phyloP scores from a whole-genome alignment of 805 yeast genomes.

The Nakazawaea wickerhamii region DNA sequence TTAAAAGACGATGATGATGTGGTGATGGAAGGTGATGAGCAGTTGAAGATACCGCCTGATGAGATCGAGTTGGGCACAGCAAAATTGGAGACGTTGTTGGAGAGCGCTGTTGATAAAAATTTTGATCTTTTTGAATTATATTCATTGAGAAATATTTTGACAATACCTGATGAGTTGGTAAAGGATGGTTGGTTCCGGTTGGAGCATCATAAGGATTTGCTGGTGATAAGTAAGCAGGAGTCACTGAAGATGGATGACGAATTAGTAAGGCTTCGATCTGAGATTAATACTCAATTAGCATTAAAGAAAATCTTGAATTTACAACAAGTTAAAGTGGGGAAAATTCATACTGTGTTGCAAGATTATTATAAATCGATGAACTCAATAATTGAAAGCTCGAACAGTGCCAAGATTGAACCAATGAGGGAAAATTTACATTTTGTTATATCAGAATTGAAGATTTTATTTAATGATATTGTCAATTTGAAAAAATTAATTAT shows the following conservation, averaged over 20 bases:
- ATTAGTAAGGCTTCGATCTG: slow-evolving; percentile 26
- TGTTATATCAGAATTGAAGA: slow-evolving; percentile 20
- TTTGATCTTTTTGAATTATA: slow-evolving; percentile 86
- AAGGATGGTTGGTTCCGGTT: slow-evolving; percentile 63
- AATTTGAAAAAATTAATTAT: slow-evolving; percentile 1
- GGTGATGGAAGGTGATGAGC: slow-evolving; percentile 22
- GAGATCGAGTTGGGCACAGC: slow-evolving; percentile 79
- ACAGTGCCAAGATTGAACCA: slow-evolving; percentile 19
- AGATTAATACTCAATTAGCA: slow-evolving; percentile 38
- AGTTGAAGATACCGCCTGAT: slow-evolving; percentile 21
- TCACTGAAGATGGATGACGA: slow-evolving; percentile 19
- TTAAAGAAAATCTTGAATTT: slow-evolving; percentile 35
- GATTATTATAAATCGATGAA: not conserved
- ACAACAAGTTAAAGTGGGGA: slow-evolving; percentile 34
- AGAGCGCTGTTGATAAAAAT: slow-evolving; percentile 68
- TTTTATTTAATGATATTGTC: slow-evolving; percentile 14
- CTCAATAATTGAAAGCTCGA: slow-evolving; percentile 7
- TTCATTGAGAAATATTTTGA: slow-evolving; percentile 68
- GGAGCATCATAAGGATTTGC: slow-evolving; percentile 60
- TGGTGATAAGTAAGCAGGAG: slow-evolving; percentile 15
- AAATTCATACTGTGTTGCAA: slow-evolving; percentile 28
- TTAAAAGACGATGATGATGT: slow-evolving; percentile 24
- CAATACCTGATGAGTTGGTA: slow-evolving; percentile 60
- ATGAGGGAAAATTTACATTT: slow-evolving; percentile 23
- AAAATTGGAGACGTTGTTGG: slow-evolving; percentile 69